Evolutionary conservation across 306 rosid species (phyloP).

Genomic region (Sophora flavescens): DNA sequence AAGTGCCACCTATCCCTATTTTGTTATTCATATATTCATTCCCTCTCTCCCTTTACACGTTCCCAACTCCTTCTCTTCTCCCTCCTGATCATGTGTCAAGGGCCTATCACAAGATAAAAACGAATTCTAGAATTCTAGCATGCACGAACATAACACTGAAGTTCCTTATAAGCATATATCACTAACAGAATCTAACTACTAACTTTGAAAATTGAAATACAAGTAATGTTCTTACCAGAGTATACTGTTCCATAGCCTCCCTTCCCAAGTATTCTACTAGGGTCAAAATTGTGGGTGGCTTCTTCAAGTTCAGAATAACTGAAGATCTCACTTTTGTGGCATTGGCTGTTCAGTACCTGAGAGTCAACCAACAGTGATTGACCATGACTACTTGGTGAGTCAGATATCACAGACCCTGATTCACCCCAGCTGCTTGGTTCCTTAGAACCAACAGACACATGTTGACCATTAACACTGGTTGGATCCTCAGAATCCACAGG

Average conservation of each 20-base stretch:
- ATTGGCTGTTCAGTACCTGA: not conserved
- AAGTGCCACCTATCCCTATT: too few relatives aligned
- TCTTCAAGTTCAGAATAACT: constrained; percentile 47
- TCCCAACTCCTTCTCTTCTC: too few relatives aligned
- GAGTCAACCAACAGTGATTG: constrained; percentile 30
- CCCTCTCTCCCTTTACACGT: too few relatives aligned
- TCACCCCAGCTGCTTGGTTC: not conserved
- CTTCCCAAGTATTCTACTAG: constrained; percentile 41
- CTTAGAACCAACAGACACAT: constrained; percentile 24
- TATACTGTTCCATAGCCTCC: constrained; percentile 56
- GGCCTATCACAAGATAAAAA: not conserved
- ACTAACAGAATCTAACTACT: not conserved
- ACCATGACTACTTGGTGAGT: constrained; percentile 19
- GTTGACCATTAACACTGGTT: not conserved
- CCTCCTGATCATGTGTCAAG: too few relatives aligned
- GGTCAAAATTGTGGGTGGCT: constrained; percentile 49
- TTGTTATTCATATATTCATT: too few relatives aligned
- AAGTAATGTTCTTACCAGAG: constrained; percentile 39
- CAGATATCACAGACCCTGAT: constrained; percentile 34
- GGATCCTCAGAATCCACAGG: constrained; percentile 14
- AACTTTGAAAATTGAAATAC: constrained; percentile 18
- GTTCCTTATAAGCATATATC: not conserved
- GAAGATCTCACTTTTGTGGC: constrained; percentile 35
- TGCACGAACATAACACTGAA: not conserved
- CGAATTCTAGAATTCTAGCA: not conserved